A percentile compares a stretch with the other conserved stretches of the same genome.
Evolutionary conservation across 2,329 filamentous ascomycete genomes (phyloP).

Genomic region (Lojkania enalia): DNA sequence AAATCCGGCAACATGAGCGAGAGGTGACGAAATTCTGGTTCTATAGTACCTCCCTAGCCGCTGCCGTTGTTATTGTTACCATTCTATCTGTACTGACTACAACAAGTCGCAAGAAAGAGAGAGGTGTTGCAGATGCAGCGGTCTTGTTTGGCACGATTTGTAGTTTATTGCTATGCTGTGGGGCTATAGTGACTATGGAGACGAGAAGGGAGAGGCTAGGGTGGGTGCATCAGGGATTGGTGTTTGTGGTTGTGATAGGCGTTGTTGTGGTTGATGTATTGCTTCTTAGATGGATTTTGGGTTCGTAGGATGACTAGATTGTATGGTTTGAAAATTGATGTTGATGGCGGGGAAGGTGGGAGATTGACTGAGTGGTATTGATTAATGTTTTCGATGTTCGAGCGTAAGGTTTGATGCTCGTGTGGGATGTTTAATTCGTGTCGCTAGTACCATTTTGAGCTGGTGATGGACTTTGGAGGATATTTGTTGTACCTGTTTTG

Average conservation of each 20-base stretch:
- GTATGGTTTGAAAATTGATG: no score
- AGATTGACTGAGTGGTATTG: no score
- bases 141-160: slow-evolving; percentile 70
- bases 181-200: slow-evolving; percentile 38
- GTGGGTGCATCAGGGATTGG: slow-evolving; percentile 35
- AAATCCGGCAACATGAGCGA: slow-evolving; percentile 35
- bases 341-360: no score
- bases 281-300: slow-evolving; percentile 35
- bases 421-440: no score
- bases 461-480: no score
- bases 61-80: slow-evolving; percentile 65
- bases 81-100: slow-evolving; percentile 67
- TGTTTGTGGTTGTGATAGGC: slow-evolving; percentile 28
- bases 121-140: slow-evolving; percentile 73
- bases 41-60: slow-evolving; percentile 57
- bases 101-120: slow-evolving; percentile 69
- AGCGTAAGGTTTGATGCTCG: no score
- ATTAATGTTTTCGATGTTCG: no score
- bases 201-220: slow-evolving; percentile 34
- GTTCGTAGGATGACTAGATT: slow-evolving; percentile 1
- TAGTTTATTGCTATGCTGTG: slow-evolving; percentile 55
- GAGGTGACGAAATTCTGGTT: slow-evolving; percentile 42
- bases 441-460: no score
- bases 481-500: no score
- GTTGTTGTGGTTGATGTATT: slow-evolving; percentile 35